Evolutionary conservation across 768 basidiomycete genomes (phyloP), one percentile per base, ranked within the genome.

Genomic region (Kwoniella shandongensis): DNA sequence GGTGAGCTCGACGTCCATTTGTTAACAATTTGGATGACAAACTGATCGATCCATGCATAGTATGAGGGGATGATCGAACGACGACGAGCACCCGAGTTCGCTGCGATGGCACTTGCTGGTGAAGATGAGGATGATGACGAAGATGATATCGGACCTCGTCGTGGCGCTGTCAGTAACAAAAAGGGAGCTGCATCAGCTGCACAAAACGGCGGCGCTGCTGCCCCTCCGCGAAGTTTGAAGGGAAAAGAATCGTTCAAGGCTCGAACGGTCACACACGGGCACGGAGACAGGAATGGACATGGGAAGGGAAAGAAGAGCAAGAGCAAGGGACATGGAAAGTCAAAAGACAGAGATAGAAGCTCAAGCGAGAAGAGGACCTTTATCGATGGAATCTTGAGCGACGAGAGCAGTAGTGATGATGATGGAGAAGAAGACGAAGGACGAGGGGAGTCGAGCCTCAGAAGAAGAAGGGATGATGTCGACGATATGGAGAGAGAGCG

Each of bases 31-130:
- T 46, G 6, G 44, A 46, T 5, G 26, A 4, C 10, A 29, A 29
- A 11, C 42, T 7, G 10, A 27, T 36, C 32, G 7, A 13, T 32
- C 13, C 32, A 42, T 48, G 20, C 12, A 13, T 44, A 75, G 70
- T 76, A 76, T 52, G 66, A 74, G 30, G 75, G 75, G 4, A 61
- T 70, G 40, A 72, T 76, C 29, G 75, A 76, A 54, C 59, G 75
- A 2, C 50, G 73, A 23, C 66, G 73, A 39, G 71, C 67, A 10
- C 64, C 64, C 15, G 75, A 76, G 32, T 76, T 74, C 44, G 71
- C 72, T 5, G 73, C 73, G 12, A 67, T 65, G 65, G 69, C 69
- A 12, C 51, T 57, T 32, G 65, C 63, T 25, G 71, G 58, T n/a
- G 75, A 76, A 36, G 70, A 73, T 39, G 69, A 66, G 22, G 63